Evolutionary conservation across 106 monocot genomes (phyloP), one percentile per base, ranked within the genome.

Genomic region (Phalaenopsis equestris): DNA sequence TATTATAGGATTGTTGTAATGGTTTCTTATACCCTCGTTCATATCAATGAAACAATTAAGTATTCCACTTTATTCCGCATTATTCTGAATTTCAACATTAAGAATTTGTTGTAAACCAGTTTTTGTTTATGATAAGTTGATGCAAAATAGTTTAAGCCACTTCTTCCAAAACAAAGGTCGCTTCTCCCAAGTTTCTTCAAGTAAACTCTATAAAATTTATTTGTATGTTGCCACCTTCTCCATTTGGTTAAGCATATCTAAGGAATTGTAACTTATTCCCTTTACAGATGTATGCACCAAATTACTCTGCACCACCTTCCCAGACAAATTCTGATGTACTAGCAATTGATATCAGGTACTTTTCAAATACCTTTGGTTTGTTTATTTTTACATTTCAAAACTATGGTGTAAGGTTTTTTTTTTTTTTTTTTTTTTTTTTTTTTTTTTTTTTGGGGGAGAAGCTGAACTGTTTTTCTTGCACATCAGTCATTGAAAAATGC

Each of bases 261-360:
- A 74, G 6, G 43, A 74, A 3, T 74, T 45, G 1, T 74, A 74
- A 18, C 15, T 74, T 43, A 18, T 73, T 45, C 23, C 18, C 78
- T 78, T 64, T 42, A 73, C 84, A 97, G 96, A 79, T 87, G 8
- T 97, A 90, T 83, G 65, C 89, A 52, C 96, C 96, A 81, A 92
- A 97, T 79, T 97, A 94, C 72, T 84, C 85, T 24, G 56, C 85
- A 41, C 87, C 96, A 52, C 86, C 83, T 67, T 70, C 24, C 38
- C 91, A 82, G 79, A 57, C 48, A 37, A 83, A 52, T 86, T 78
- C 89, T 76, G 94, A 92, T 81, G 82, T 86, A 70, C 56, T 94
- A 21, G 84, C 87, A 52, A 92, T 97, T 82, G 96, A 97, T 83
- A 90, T 97, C 82, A 97, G 96, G 96, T 97, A 82, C 65, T 19